A percentile compares a stretch with the other conserved stretches of the same genome.
Evolutionary conservation across 306 rosid genomes (phyloP).

Genomic region (Ormosia semicastrata): DNA sequence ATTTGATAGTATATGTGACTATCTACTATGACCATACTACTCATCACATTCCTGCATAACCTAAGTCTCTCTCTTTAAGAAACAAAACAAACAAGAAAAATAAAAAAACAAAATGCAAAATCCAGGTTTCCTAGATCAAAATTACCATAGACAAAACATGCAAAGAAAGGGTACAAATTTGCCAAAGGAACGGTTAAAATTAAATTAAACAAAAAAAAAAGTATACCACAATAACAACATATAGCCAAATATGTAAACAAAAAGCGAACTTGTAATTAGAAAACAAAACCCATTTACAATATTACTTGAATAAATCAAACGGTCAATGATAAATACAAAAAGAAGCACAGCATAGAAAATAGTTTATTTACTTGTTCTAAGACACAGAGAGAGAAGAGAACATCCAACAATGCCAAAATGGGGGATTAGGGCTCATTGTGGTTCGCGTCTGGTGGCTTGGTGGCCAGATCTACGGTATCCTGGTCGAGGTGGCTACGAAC

Average conservation of each 20-base stretch:
- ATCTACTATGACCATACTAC: too few relatives aligned
- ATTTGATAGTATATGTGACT: too few relatives aligned
- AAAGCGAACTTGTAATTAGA: slow-evolving; percentile 12
- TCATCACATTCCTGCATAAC: too few relatives aligned
- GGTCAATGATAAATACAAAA: neutral
- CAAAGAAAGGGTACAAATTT: slow-evolving; percentile 5
- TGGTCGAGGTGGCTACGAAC: too few relatives aligned
- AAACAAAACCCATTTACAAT: slow-evolving; percentile 15
- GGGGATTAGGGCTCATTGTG: too few relatives aligned
- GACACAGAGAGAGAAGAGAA: slow-evolving; percentile 9
- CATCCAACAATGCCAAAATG: slow-evolving; percentile 27
- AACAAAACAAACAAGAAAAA: neutral
- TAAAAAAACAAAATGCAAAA: neutral
- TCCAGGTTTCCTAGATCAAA: slow-evolving; percentile 6
- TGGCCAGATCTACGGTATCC: too few relatives aligned
- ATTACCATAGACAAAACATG: slow-evolving; percentile 9
- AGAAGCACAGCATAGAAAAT: slow-evolving; percentile 7
- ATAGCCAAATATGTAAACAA: neutral
- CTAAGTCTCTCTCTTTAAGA: neutral
- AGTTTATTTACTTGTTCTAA: slow-evolving; percentile 41
- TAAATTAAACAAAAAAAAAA: neutral
- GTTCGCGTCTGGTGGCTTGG: too few relatives aligned
- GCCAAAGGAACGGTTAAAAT: neutral
- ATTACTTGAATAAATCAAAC: neutral
- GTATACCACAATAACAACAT: neutral